Evolutionary conservation across 2,329 filamentous ascomycete genomes (phyloP).

Genomic region (Fulvia fulva): DNA sequence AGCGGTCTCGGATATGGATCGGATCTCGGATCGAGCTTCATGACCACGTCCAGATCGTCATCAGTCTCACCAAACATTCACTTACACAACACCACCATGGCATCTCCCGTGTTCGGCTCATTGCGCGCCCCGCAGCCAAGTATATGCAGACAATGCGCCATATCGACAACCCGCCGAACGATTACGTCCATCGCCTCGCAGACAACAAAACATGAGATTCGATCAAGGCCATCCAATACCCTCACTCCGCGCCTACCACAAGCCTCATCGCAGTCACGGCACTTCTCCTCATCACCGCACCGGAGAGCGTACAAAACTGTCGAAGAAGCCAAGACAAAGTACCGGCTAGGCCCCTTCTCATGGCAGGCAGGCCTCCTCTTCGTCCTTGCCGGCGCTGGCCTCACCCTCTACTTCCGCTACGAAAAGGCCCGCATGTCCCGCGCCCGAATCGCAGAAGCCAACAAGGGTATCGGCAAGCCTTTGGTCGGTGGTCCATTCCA

Average conservation of each 20-base stretch:
- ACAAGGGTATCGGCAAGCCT: conserved; percentile 86
- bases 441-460: conserved; percentile 82
- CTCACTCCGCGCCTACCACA: background rate
- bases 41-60: background rate
- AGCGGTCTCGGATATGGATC: background rate
- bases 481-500: conserved; percentile 88
- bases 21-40: background rate
- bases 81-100: conserved; percentile 12
- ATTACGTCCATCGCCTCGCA: conserved; percentile 17
- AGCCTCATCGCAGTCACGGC: conserved; percentile 9
- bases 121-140: conserved; percentile 18
- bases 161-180: conserved; percentile 13
- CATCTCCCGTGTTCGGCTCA: conserved; percentile 7
- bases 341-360: conserved; percentile 68
- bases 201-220: conserved; percentile 23
- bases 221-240: conserved; percentile 19
- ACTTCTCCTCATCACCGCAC: conserved; percentile 25
- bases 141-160: conserved; percentile 28
- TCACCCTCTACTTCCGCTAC: conserved; percentile 87
- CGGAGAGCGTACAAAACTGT: conserved; percentile 38
- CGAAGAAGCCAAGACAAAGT: conserved; percentile 43
- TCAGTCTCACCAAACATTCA: background rate
- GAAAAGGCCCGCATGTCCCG: conserved; percentile 91
- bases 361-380: conserved; percentile 88
- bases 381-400: conserved; percentile 67